A percentile compares a stretch with the other conserved stretches of the same genome.
These are phyloP conservation scores for Pleodorina starrii DNA, from an alignment of 139 green algal species.

Conservation along the genomic window DNA sequence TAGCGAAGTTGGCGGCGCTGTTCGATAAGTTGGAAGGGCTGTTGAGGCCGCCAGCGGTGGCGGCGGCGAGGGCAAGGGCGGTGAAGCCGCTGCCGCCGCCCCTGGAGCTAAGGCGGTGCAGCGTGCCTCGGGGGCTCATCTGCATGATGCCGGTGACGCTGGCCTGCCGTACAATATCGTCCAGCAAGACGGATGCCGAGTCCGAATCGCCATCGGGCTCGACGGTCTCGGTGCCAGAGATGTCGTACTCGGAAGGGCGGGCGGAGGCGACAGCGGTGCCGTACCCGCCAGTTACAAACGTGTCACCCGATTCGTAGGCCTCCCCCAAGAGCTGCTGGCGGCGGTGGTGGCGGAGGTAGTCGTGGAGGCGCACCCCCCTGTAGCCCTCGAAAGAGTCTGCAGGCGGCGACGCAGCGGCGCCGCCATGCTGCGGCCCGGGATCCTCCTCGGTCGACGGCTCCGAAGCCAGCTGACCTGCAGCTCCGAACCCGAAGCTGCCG, in stretches of 20 bases:
- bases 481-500: no score
- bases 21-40: no score
- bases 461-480: no score
- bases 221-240: neutral
- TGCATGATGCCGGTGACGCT: neutral
- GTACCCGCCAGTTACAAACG: neutral
- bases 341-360: neutral
- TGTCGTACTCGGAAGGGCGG: neutral
- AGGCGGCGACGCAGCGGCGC: no score
- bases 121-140: neutral
- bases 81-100: neutral
- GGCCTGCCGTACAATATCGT: slow-evolving; percentile 29
- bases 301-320: neutral
- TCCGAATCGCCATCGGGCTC: neutral
- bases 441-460: no score
- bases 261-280: neutral
- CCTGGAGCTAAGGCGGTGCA: slow-evolving; percentile 1
- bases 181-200: neutral
- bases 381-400: neutral
- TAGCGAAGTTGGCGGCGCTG: no score
- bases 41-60: neutral
- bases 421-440: no score
- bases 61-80: neutral
- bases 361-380: neutral
- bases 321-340: neutral